Percentiles rank a stretch among this genome's conserved stretches.
Evolutionary conservation across 257 asterid genomes (phyloP).

Genomic region (Solanum paucissectum): DNA sequence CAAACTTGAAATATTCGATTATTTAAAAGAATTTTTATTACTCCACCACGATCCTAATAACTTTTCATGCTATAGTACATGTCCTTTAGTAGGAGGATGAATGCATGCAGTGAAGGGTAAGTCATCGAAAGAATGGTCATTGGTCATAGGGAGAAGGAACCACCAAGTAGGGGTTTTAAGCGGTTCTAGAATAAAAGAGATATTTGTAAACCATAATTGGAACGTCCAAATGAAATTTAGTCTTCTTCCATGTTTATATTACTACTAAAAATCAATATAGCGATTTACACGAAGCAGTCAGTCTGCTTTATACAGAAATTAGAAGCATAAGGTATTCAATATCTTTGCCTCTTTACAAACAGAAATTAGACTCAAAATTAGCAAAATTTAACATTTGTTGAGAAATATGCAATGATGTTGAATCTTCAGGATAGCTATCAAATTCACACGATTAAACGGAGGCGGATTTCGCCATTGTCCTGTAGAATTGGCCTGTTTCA

Average conservation of each 20-base stretch:
- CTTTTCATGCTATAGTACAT: neutral
- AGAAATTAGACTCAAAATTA: constrained; percentile 1
- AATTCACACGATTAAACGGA: no score
- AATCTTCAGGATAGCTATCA: neutral
- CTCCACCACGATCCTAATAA: neutral
- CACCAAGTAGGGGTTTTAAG: neutral
- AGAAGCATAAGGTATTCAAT: neutral
- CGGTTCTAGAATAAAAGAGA: no score
- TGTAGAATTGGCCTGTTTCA: constrained; percentile 63
- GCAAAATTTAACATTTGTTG: constrained; percentile 28
- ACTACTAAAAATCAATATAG: neutral
- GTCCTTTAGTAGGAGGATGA: neutral
- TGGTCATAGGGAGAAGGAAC: neutral
- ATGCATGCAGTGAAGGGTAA: neutral
- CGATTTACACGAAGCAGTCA: neutral
- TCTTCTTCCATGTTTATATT: neutral
- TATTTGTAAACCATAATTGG: no score
- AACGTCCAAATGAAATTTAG: neutral
- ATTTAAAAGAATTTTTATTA: no score
- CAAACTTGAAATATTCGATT: no score
- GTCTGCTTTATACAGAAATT: constrained; percentile 32
- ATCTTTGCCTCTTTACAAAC: constrained; percentile 30
- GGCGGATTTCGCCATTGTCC: constrained; percentile 86
- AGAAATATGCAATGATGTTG: neutral
- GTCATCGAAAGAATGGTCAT: neutral